Evolutionary conservation across 2,329 filamentous ascomycete species (phyloP).

Genomic region (Apiospora phragmitis): DNA sequence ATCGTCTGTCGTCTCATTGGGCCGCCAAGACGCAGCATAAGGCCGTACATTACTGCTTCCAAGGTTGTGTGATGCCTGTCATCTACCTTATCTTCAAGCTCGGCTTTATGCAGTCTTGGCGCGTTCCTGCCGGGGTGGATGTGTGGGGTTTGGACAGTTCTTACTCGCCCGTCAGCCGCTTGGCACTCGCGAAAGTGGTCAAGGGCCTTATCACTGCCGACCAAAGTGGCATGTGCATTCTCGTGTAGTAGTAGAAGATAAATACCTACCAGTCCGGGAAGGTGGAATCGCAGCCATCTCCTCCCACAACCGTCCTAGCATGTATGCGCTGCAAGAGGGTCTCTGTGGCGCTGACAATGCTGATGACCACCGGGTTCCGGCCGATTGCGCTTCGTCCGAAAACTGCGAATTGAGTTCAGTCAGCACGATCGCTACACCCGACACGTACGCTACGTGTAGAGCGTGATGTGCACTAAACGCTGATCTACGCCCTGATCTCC

Average conservation of each 20-base stretch:
- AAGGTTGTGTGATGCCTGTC: background rate
- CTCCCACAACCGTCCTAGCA: background rate
- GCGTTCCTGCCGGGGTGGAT: background rate
- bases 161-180: background rate
- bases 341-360: background rate
- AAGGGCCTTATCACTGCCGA: background rate
- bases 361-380: background rate
- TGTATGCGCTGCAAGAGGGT: background rate
- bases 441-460: no score
- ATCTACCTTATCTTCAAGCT: background rate
- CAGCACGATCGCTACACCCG: background rate
- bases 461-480: background rate
- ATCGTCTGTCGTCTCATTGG: background rate
- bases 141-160: background rate
- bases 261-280: constrained; percentile 1
- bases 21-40: background rate
- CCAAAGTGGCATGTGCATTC: constrained; percentile 1
- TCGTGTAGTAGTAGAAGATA: background rate
- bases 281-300: background rate
- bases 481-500: background rate
- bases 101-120: constrained; percentile 3
- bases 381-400: background rate
- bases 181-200: background rate
- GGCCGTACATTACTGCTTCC: background rate
- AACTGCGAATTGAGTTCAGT: background rate